A percentile compares a stretch with the other conserved stretches of the same genome.
Evolutionary conservation across 2,329 filamentous ascomycete species (phyloP).

Genomic region (Diaporthe sp.): DNA sequence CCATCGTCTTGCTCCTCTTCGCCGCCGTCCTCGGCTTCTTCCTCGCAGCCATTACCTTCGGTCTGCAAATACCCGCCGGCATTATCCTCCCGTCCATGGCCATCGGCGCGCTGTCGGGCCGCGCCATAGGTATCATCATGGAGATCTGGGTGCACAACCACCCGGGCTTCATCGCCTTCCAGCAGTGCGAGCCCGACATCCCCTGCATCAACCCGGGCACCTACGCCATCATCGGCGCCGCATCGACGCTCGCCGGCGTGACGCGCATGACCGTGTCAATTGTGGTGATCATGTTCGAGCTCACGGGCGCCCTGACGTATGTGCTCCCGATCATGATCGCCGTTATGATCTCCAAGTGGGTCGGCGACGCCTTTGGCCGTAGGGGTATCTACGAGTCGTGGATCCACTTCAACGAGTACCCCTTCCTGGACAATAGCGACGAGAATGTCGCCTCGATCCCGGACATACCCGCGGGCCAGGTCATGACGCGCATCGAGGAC

Average conservation of each 20-base stretch:
- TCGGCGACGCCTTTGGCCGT: slow-evolving; percentile 93
- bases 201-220: slow-evolving; percentile 94
- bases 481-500: slow-evolving; percentile 95
- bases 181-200: slow-evolving; percentile 84
- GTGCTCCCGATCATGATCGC: slow-evolving; percentile 99
- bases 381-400: slow-evolving; percentile 97
- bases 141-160: slow-evolving; percentile 88
- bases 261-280: slow-evolving; percentile 98
- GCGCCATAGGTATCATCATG: slow-evolving; percentile 89
- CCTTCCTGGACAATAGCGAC: slow-evolving; percentile 93
- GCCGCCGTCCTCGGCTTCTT: slow-evolving; percentile 88
- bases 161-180: slow-evolving; percentile 82
- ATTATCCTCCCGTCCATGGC: slow-evolving; percentile 97
- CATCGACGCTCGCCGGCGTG: slow-evolving; percentile 92
- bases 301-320: slow-evolving; percentile 95
- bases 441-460: slow-evolving; percentile 73
- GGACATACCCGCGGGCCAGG: slow-evolving; percentile 85
- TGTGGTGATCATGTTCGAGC: slow-evolving; percentile 99
- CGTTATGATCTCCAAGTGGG: slow-evolving; percentile 98
- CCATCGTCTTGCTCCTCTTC: slow-evolving; percentile 85
- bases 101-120: slow-evolving; percentile 90
- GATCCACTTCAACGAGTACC: slow-evolving; percentile 97
- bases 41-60: slow-evolving; percentile 90
- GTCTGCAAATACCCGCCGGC: slow-evolving; percentile 92
- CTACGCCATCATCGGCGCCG: slow-evolving; percentile 96